phyloP scores from a whole-genome alignment of 2,329 filamentous ascomycete species.

The Sodiomyces alkalinus region DNA sequence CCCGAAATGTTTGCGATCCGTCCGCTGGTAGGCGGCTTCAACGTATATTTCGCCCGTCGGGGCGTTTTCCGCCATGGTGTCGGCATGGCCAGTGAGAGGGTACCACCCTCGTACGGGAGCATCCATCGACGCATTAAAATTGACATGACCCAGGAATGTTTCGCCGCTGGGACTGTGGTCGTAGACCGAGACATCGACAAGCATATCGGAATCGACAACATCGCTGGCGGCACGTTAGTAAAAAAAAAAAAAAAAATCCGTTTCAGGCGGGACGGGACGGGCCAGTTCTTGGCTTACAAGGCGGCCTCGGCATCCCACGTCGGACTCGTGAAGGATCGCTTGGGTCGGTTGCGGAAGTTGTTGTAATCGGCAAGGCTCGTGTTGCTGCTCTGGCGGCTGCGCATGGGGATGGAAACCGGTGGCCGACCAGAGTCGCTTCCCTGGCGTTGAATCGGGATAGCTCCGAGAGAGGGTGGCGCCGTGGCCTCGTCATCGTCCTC shows the following conservation, averaged over 20 bases:
- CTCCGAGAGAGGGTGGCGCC: constrained; percentile 31
- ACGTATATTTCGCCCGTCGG: constrained; percentile 82
- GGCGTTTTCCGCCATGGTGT: constrained; percentile 54
- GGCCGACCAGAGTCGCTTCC: constrained; percentile 70
- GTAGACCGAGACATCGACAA: constrained; percentile 88
- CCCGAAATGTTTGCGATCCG: constrained; percentile 81
- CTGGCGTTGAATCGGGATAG: constrained; percentile 49
- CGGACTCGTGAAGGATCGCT: constrained; percentile 57
- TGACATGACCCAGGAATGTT: constrained; percentile 80
- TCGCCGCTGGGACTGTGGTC: constrained; percentile 68
- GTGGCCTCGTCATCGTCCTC: constrained; percentile 42
- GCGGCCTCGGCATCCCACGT: constrained; percentile 92
- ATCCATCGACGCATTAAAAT: constrained; percentile 54
- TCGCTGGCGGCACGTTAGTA: constrained; percentile 42
- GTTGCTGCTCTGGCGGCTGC: constrained; percentile 90
- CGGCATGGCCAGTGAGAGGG: constrained; percentile 57
- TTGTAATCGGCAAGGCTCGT: constrained; percentile 62
- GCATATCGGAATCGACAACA: constrained; percentile 78
- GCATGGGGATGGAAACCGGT: constrained; percentile 90
- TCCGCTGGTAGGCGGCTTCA: constrained; percentile 70
- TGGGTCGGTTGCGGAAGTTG: constrained; percentile 41
- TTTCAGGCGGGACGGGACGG: too few relatives aligned
- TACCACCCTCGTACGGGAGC: constrained; percentile 76
- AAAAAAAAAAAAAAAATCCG: not conserved
- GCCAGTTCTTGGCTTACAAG: constrained; percentile 59